These are phyloP conservation scores for Capronia coronata DNA, from an alignment of 2,329 filamentous ascomycete species.

Conservation along the genomic window DNA sequence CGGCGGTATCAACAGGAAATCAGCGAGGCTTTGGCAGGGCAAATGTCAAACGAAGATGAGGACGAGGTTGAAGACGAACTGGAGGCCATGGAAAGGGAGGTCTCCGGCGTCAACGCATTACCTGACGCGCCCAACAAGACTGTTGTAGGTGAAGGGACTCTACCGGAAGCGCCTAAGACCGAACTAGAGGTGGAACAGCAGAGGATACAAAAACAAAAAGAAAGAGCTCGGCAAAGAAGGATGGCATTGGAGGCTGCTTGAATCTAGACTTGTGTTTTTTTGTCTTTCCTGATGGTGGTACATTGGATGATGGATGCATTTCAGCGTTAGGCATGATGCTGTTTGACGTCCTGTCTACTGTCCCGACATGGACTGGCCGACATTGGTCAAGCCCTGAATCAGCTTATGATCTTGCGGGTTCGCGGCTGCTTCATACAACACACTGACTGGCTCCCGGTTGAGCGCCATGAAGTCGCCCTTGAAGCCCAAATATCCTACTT, in stretches of 20 bases:
- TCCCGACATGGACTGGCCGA: slow-evolving; percentile 38
- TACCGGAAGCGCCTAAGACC: slow-evolving; percentile 38
- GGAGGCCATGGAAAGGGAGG: slow-evolving; percentile 66
- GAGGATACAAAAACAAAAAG: slow-evolving; percentile 31
- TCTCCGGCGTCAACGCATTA: slow-evolving; percentile 36
- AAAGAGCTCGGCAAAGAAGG: slow-evolving; percentile 32
- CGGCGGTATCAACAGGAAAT: slow-evolving; percentile 94
- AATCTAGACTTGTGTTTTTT: slow-evolving; percentile 17
- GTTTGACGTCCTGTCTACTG: slow-evolving; percentile 30
- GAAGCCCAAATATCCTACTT: slow-evolving; percentile 79
- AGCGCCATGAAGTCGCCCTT: slow-evolving; percentile 89
- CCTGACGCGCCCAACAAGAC: slow-evolving; percentile 31
- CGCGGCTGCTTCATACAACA: slow-evolving; percentile 88
- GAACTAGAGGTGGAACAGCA: slow-evolving; percentile 30
- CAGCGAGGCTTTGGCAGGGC: slow-evolving; percentile 79
- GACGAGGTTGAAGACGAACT: slow-evolving; percentile 97
- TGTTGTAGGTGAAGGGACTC: slow-evolving; percentile 26
- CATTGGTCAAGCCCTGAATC: slow-evolving; percentile 39
- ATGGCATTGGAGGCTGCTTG: slow-evolving; percentile 27
- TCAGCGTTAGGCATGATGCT: not conserved
- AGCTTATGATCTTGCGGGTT: slow-evolving; percentile 76
- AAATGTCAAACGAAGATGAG: slow-evolving; percentile 90
- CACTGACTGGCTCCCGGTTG: slow-evolving; percentile 73
- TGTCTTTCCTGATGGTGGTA: slow-evolving; percentile 13
- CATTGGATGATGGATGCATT: slow-evolving; percentile 11